These are phyloP conservation scores for Pestalotiopsis sp. DNA, from an alignment of 2,329 filamentous ascomycete species.

Conservation along the genomic window DNA sequence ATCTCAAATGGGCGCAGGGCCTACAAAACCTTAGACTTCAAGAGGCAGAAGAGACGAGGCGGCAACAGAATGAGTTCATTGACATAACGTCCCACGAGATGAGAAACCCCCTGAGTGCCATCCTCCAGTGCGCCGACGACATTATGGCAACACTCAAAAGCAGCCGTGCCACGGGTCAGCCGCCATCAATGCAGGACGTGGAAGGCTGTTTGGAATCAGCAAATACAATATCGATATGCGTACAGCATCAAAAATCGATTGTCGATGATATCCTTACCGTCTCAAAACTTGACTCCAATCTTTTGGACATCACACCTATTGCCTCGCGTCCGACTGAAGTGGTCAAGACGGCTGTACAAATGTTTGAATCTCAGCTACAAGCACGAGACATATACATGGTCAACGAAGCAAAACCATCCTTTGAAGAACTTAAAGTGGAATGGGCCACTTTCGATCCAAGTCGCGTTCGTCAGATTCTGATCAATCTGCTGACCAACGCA, in stretches of 20 bases:
- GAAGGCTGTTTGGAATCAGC: constrained; percentile 55
- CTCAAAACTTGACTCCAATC: constrained; percentile 56
- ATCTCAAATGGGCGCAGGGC: constrained; percentile 44
- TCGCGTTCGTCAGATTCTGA: constrained; percentile 60
- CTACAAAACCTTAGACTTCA: constrained; percentile 37
- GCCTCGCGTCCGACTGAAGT: constrained; percentile 54
- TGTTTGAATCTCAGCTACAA: constrained; percentile 60
- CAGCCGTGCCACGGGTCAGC: constrained; percentile 24
- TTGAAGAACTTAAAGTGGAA: constrained; percentile 49
- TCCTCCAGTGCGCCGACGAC: constrained; percentile 60
- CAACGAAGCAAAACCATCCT: constrained; percentile 50
- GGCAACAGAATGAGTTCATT: constrained; percentile 60
- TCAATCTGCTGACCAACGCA: constrained; percentile 63
- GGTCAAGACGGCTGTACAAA: constrained; percentile 55
- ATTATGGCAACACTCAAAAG: constrained; percentile 36
- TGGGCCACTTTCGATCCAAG: constrained; percentile 61
- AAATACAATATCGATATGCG: constrained; percentile 58
- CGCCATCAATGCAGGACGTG: constrained; percentile 35
- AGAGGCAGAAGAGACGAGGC: constrained; percentile 38
- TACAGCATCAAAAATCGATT: constrained; percentile 58
- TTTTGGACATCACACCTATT: constrained; percentile 58
- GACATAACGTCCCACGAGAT: constrained; percentile 55
- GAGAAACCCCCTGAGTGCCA: constrained; percentile 57
- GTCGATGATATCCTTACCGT: constrained; percentile 51
- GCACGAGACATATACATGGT: constrained; percentile 57